Base-by-base conservation (phyloP, 148 eudicot species). In the Vaccinium macrocarpon region DNA sequence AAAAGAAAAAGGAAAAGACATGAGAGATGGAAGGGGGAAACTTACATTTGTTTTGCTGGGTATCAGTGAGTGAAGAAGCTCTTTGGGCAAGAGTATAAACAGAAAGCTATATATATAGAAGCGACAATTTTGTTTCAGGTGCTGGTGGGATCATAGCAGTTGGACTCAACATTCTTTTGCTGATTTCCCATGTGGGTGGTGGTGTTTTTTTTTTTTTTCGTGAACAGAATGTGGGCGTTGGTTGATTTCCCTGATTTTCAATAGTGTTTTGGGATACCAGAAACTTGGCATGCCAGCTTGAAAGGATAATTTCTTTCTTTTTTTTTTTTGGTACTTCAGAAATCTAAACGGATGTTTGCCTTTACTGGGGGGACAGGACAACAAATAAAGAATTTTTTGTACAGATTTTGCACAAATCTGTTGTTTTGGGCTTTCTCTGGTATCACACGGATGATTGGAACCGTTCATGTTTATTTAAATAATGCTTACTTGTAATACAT, bases 91-190 rank as follows among this genome's bases (percentile, higher is more conserved):
- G 16, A 21, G 13, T 7, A 16, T 35, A 75, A 75, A 42, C 50
- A 46, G 51, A 75, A 11, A 75, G 46, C 52, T 19, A 21, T 42
- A 42, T 42, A 42, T 25, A 23, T 12, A 23, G 79, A 50, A 76
- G 79, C 32, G 53, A 76, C 79, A 49, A n/a, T 23, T 18, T 19
- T 46, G 48, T 8, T 75, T 48, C 23, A 82, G 75, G 57, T 48
- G 76, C 25, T 27, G 11, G 57, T 81, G 53, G 57, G 83, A 42
- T 81, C 83, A 62, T 64, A n/a, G 75, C 46, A 27, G 61, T 70
- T 82, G 62, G 75, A 49, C 29, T 32, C 35, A 48, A 15, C 7
- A 14, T 66, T 16, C n/a, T 25, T 68, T 81, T 81, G 76, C 8
- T 15, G 57, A n/a, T 42, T 27, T 49, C 59, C 53, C 83, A 13